A percentile compares a stretch with the other conserved stretches of the same genome.
phyloP scores from a whole-genome alignment of 78 protist genomes.

The Guillardia theta region DNA sequence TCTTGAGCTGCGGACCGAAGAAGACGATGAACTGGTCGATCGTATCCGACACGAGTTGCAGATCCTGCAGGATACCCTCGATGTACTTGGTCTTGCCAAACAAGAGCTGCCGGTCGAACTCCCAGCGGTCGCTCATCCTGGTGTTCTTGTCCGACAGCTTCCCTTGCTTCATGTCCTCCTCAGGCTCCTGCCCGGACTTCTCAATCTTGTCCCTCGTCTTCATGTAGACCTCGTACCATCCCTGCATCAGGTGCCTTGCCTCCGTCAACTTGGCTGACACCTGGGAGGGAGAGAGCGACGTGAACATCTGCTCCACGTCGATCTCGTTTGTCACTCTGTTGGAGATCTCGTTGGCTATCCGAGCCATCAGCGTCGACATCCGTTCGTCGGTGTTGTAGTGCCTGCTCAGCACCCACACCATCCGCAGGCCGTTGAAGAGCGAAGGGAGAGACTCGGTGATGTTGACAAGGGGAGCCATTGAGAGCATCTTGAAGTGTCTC shows the following conservation, averaged over 20 bases:
- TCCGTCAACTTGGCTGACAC: background rate
- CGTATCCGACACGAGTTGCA: slow-evolving; percentile 47
- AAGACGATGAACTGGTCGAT: slow-evolving; percentile 57
- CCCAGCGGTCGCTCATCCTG: no score
- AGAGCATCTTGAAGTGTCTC: slow-evolving; percentile 82
- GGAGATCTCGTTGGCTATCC: slow-evolving; percentile 67
- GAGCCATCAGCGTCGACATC: slow-evolving; percentile 75
- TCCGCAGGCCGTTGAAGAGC: slow-evolving; percentile 79
- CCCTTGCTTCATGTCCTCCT: no score
- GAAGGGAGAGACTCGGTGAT: slow-evolving; percentile 73
- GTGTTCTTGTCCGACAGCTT: no score
- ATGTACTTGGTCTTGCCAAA: slow-evolving; percentile 46
- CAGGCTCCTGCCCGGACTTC: slow-evolving; percentile 56
- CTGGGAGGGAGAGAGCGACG: background rate
- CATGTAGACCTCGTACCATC: background rate
- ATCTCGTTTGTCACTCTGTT: slow-evolving; percentile 40
- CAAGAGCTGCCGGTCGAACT: slow-evolving; percentile 70
- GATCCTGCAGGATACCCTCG: slow-evolving; percentile 58
- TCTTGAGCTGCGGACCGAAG: slow-evolving; percentile 72
- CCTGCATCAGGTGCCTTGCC: background rate
- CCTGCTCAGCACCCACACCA: slow-evolving; percentile 91
- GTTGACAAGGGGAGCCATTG: slow-evolving; percentile 46
- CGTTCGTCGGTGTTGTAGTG: slow-evolving; percentile 82
- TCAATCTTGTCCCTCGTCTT: slow-evolving; percentile 69
- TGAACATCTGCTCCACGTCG: background rate